These are phyloP conservation scores for Lactarius pseudohatsudake DNA, from an alignment of 768 basidiomycete species.

Conservation along the genomic window DNA sequence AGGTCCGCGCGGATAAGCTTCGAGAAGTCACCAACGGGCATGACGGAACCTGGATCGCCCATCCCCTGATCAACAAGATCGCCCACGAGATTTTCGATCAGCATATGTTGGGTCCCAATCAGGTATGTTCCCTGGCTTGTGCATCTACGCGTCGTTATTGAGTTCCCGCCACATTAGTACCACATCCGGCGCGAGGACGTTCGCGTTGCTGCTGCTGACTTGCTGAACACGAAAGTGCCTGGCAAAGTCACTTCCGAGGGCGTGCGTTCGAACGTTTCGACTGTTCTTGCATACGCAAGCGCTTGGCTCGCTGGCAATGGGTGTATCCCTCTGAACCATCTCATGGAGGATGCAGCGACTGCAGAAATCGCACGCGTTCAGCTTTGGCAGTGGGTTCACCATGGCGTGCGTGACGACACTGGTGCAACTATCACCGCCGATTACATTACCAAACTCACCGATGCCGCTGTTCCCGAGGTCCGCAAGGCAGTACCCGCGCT, in stretches of 20 bases:
- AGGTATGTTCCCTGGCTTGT: conserved; percentile 47
- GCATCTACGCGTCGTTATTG: conserved; percentile 6
- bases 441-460: conserved; percentile 66
- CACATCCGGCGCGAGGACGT: conserved; percentile 92
- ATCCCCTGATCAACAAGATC: conserved; percentile 91
- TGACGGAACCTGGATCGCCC: conserved; percentile 99
- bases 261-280: conserved; percentile 82
- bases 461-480: conserved; percentile 66
- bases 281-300: conserved; percentile 86
- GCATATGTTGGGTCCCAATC: conserved; percentile 96
- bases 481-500: conserved; percentile 62
- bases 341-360: conserved; percentile 99
- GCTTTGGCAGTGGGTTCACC: conserved; percentile 97
- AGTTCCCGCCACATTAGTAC: conserved; percentile 52
- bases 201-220: conserved; percentile 78
- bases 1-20: conserved; percentile 92
- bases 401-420: conserved; percentile 63
- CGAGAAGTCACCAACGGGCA: conserved; percentile 95
- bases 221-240: conserved; percentile 78
- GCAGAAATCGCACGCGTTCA: conserved; percentile 98
- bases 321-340: conserved; percentile 93
- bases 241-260: conserved; percentile 89
- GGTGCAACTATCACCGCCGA: conserved; percentile 68
- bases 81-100: conserved; percentile 89
- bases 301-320: conserved; percentile 98